phyloP scores from a whole-genome alignment of 192 early-diverging fungal species.

The Thamnidium elegans region DNA sequence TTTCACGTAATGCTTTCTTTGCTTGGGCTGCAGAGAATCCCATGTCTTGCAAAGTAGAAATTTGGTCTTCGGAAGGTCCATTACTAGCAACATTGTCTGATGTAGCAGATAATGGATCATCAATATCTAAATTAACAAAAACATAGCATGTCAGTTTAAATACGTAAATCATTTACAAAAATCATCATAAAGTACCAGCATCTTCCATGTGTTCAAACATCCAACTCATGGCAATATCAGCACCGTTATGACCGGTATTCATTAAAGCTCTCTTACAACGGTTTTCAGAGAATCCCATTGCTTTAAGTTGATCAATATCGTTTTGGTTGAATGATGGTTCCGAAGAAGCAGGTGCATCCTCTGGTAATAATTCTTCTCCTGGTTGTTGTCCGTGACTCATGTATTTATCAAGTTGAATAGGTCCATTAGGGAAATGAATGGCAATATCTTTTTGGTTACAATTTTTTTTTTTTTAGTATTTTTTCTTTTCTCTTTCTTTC shows the following conservation, averaged over 20 bases:
- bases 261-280: slow-evolving; percentile 81
- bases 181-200: slow-evolving; percentile 49
- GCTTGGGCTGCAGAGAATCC: slow-evolving; percentile 82
- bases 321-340: slow-evolving; percentile 60
- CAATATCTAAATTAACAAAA: slow-evolving; percentile 57
- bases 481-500: not conserved
- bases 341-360: slow-evolving; percentile 41
- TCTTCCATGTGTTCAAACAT: slow-evolving; percentile 98
- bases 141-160: not conserved
- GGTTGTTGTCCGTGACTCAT: slow-evolving; percentile 63
- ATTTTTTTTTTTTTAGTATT: not conserved
- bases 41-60: slow-evolving; percentile 83
- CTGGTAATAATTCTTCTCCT: slow-evolving; percentile 75
- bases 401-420: slow-evolving; percentile 67
- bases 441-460: slow-evolving; percentile 43
- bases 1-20: slow-evolving; percentile 76
- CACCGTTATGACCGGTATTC: slow-evolving; percentile 75
- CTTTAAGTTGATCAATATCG: slow-evolving; percentile 74
- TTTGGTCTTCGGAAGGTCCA: slow-evolving; percentile 48
- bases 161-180: not conserved
- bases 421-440: slow-evolving; percentile 50
- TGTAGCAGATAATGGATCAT: slow-evolving; percentile 55
- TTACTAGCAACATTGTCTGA: slow-evolving; percentile 25
- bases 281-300: slow-evolving; percentile 91
- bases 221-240: slow-evolving; percentile 91